phyloP scores from a whole-genome alignment of 208 protist species.

The Spongospora subterranea region DNA sequence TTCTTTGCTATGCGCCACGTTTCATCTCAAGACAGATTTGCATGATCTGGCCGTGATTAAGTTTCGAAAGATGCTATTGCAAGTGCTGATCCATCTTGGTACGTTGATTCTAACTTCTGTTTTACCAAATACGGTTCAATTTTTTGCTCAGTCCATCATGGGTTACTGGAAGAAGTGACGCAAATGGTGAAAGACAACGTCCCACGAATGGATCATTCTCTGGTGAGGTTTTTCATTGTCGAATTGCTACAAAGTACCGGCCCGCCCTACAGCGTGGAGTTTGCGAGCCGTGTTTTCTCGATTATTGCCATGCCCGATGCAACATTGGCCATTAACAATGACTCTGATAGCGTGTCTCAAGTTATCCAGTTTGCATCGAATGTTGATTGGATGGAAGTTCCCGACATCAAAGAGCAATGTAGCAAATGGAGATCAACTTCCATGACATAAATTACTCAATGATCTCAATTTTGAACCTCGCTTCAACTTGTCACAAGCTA shows the following conservation, averaged over 20 bases:
- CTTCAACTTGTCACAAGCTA: no score
- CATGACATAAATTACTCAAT: no score
- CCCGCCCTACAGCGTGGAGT: neutral
- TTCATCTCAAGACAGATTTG: conserved; percentile 36
- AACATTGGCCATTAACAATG: conserved; percentile 38
- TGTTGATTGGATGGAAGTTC: neutral
- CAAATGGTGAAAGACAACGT: conserved; percentile 27
- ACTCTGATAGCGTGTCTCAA: neutral
- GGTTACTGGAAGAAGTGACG: conserved; percentile 17
- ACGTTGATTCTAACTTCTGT: neutral
- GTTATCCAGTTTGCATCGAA: neutral
- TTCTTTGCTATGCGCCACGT: neutral
- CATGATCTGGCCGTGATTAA: conserved; percentile 49
- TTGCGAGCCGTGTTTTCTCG: neutral
- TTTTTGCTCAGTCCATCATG: neutral
- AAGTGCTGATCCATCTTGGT: conserved; percentile 36
- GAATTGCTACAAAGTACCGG: conserved; percentile 11
- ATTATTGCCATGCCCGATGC: conserved; percentile 43
- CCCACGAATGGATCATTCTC: conserved; percentile 46
- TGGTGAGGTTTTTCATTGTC: conserved; percentile 14
- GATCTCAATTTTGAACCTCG: no score
- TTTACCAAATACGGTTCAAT: neutral
- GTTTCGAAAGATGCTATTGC: conserved; percentile 29
- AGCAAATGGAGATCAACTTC: conserved; percentile 3
- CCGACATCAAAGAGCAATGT: conserved; percentile 42